Evolutionary conservation across 495 filamentous ascomycete genomes (phyloP), one percentile per base, ranked within the genome.

Genomic region (Trichoderma parareesei): DNA sequence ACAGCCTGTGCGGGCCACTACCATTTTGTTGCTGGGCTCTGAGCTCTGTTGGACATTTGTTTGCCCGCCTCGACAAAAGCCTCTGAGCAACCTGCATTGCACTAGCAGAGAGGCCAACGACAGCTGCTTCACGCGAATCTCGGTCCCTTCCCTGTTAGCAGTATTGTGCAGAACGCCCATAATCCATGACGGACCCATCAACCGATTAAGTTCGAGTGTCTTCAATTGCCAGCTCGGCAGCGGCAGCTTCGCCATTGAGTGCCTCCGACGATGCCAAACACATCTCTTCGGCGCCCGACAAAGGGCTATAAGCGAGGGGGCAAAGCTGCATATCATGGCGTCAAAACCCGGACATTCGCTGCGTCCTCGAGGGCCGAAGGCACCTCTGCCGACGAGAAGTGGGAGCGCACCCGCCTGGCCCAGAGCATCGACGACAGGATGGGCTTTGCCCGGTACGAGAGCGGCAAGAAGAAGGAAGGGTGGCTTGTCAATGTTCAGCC

Each of bases 401-500:
- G 90, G 74, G 92, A 98, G 78, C 85, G 91, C 35, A 86, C 87
- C 59, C 85, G 86, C 40, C 85, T 97, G 60, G 92, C 90, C 38
- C 86, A 97, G 76, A 82, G 83, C 68, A 99, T 99, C 72, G 94
- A 98, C 78, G 94, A 99, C 73, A 80, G 82, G 38, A 90, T 96
- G 85, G 94, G 93, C 27, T 99, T 99, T 74, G 84, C 87, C 20
- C 88, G 94, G 46, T 98, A 92, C 71, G 94, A 99, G 60, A 86
- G 90, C 16, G 95, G 94, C 61, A 86, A 88, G 73, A 90, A 87
- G 73, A 89, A 85, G 65, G 84, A 89, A 53, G 94, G 94, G 62
- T 99, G 94, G 94, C 83, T 99, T 18, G 90, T 91, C 64, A 98
- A 97, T 71, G 90, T 98, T 81, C 91, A 96, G 71, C 85, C 90